Evolutionary conservation across 2,329 filamentous ascomycete species (phyloP).

Genomic region (Hirsutella rhossiliensis): DNA sequence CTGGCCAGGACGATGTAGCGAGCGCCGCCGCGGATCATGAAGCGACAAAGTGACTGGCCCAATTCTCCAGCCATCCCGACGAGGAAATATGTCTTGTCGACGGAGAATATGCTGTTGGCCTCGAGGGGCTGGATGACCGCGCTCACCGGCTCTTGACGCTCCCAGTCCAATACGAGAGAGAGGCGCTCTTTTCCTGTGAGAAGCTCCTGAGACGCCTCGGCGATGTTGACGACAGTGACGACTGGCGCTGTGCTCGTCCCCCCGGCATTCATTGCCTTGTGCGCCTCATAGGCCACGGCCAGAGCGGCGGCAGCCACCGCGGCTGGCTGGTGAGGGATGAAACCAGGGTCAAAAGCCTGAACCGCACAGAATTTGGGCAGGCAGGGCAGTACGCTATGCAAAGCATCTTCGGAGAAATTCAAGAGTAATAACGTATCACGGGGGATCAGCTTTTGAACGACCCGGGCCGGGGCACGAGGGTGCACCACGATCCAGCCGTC

Average conservation of each 20-base stretch:
- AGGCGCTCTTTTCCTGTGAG: background rate
- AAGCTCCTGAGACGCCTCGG: background rate
- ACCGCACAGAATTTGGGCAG: background rate
- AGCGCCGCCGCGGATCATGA: constrained; percentile 1
- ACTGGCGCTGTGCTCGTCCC: background rate
- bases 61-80: background rate
- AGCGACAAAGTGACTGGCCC: constrained; percentile 1
- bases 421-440: background rate
- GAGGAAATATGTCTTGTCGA: background rate
- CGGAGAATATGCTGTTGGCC: background rate
- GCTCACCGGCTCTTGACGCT: background rate
- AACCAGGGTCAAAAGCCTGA: background rate
- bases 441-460: background rate
- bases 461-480: background rate
- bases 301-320: background rate
- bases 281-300: background rate
- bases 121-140: background rate
- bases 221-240: background rate
- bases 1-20: constrained; percentile 1
- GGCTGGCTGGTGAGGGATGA: background rate
- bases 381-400: background rate
- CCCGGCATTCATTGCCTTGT: background rate
- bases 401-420: background rate
- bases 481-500: background rate
- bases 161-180: background rate